A percentile compares a stretch with the other conserved stretches of the same genome.
phyloP scores from a whole-genome alignment of 768 basidiomycete species.

The Auriscalpium orientale region DNA sequence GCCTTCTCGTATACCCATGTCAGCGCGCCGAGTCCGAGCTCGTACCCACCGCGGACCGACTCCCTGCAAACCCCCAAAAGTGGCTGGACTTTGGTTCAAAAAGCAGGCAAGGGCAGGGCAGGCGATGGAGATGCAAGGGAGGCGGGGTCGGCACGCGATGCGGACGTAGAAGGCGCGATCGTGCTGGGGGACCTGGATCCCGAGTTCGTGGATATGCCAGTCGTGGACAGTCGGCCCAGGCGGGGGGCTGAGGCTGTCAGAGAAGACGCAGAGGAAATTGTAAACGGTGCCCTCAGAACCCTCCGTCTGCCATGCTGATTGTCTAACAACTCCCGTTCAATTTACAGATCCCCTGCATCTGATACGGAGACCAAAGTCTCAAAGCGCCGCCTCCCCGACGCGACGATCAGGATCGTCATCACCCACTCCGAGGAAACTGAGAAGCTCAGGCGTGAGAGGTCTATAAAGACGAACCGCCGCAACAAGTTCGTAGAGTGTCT shows the following conservation, averaged over 20 bases:
- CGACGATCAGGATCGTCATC: conserved; percentile 8
- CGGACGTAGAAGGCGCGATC: conserved; percentile 6
- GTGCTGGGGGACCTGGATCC: conserved; percentile 8
- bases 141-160: neutral
- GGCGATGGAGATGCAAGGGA: neutral
- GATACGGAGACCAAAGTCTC: conserved; percentile 1
- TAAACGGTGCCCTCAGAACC: conserved; percentile 4
- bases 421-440: conserved; percentile 16
- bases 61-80: conserved; percentile 6
- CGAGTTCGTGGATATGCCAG: conserved; percentile 12
- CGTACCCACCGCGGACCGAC: conserved; percentile 9
- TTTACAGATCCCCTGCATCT: conserved; percentile 11
- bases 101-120: neutral
- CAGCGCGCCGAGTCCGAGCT: conserved; percentile 11
- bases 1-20: conserved; percentile 17
- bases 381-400: neutral
- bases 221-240: neutral
- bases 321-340: neutral
- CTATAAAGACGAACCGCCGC: conserved; percentile 69
- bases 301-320: neutral
- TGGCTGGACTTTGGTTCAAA: conserved; percentile 15
- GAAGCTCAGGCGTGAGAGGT: conserved; percentile 64
- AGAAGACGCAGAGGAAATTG: conserved; percentile 15
- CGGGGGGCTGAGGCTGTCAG: conserved; percentile 5
- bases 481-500: conserved; percentile 81